Evolutionary conservation across 345 rosid species (phyloP).

Genomic region (Moricandia moricandioides): DNA sequence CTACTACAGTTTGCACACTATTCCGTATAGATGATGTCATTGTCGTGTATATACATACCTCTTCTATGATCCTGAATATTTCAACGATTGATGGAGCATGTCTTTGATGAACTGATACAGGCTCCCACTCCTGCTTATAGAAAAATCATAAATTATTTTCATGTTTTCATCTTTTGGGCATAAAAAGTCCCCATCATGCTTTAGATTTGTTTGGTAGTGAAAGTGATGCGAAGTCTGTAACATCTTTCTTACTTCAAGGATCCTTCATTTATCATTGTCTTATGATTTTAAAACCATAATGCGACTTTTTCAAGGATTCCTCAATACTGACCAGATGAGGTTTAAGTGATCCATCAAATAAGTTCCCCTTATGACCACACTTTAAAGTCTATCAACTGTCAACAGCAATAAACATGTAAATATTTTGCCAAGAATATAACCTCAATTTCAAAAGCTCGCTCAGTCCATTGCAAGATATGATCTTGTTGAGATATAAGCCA

Average conservation of each 20-base stretch:
- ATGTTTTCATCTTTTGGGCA: constrained; percentile 8
- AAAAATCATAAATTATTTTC: constrained; percentile 7
- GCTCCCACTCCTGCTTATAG: constrained; percentile 86
- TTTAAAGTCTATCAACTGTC: constrained; percentile 13
- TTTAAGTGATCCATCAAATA: constrained; percentile 4
- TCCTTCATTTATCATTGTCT: not conserved
- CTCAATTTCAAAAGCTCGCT: constrained; percentile 91
- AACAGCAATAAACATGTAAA: constrained; percentile 9
- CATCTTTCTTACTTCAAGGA: not conserved
- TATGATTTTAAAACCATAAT: not conserved
- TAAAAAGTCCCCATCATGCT: not conserved
- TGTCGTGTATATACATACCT: constrained; percentile 49
- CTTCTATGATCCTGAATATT: constrained; percentile 95
- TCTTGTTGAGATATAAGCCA: constrained; percentile 93
- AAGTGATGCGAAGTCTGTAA: constrained; percentile 13
- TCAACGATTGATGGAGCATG: constrained; percentile 86
- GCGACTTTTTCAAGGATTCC: not conserved
- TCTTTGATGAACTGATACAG: constrained; percentile 83
- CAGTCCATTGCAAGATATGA: constrained; percentile 90
- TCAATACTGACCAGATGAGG: constrained; percentile 13
- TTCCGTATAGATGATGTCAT: constrained; percentile 5
- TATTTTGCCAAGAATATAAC: constrained; percentile 36
- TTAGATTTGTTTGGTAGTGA: not conserved
- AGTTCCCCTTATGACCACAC: not conserved
- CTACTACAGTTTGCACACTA: constrained; percentile 6